Evolutionary conservation across 2,329 filamentous ascomycete genomes (phyloP), one percentile per base, ranked within the genome.

Genomic region (Elsinoe fawcettii): DNA sequence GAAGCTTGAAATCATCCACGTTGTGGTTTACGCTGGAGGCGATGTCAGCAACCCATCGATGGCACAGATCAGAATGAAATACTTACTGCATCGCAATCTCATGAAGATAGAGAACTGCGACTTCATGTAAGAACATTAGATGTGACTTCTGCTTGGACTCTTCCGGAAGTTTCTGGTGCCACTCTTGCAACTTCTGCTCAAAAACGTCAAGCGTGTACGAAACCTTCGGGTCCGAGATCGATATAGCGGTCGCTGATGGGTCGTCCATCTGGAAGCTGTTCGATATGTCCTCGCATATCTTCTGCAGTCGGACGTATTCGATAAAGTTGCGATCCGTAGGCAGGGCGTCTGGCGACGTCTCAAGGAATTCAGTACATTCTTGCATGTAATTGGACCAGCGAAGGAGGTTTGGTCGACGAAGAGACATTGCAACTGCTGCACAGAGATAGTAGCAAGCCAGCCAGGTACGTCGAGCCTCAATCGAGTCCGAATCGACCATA

Each of bases 301-400:
- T 78, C 16, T 78, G 80, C 57, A 84, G 72, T 61, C 77, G 81
- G 51, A 81, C 75, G 68, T 82, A 80, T 62, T 83, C 78, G 58
- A 78, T 75, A 27, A 85, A 71, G 12, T 75, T 66, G 58, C 73
- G 76, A 64, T 85, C 82, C 0, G 79, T 79, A 0, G 79, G 75
- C n/a, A 79, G 66, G 2, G 80, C 77, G 47, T 84, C 79, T 0
- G 77, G 73, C 2, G 81, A 80, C 1, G 70, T 78, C 61, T 80
- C 76, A 5, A 85, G 70, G 8, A 81, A 75, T 8, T 80, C 76
- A 32, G 85, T 67, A 62, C 79, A 83, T 63, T 85, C 81, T 47
- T 82, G 79, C 75, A 83, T 83, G 66, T 84, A 84, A 27, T 81
- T 76, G 23, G 77, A 79, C 80, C 81, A 84, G 14, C 80, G 77